Conservation (phyloP, 2,329 filamentous ascomycete genomes). For the Trichophyton benhamiae region DNA sequence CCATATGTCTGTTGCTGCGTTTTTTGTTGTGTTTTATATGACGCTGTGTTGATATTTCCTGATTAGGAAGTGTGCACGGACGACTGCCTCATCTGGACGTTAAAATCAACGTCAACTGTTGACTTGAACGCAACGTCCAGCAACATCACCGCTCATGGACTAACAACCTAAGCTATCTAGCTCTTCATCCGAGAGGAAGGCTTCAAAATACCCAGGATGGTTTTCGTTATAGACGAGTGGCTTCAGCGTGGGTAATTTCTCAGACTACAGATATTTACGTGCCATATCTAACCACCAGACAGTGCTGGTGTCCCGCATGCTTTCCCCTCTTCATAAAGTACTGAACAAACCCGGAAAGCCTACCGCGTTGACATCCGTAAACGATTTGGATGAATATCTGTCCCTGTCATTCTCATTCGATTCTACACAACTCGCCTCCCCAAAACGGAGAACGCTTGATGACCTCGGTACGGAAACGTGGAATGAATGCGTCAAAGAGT, state of each 20-base stretch:
- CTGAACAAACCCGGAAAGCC: background rate
- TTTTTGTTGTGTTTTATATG: background rate
- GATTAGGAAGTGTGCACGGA: background rate
- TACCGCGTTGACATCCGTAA: background rate
- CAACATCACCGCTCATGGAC: background rate
- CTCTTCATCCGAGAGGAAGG: background rate
- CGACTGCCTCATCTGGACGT: background rate
- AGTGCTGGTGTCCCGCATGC: background rate
- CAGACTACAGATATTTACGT: background rate
- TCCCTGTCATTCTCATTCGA: background rate
- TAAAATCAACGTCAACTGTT: background rate
- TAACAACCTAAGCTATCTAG: no score
- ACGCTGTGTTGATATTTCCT: background rate
- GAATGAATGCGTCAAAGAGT: constrained; percentile 25
- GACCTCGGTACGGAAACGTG: constrained; percentile 25
- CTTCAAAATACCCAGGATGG: background rate
- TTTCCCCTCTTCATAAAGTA: background rate
- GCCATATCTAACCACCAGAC: background rate
- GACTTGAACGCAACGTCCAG: background rate
- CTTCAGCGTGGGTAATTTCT: background rate
- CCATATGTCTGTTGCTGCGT: background rate
- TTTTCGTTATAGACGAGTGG: no score
- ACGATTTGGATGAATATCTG: background rate
- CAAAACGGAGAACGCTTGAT: constrained; percentile 17
- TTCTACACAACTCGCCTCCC: background rate